These are phyloP conservation scores for Torulaspora quercuum DNA, from an alignment of 805 yeast genomes.

Conservation along the genomic window DNA sequence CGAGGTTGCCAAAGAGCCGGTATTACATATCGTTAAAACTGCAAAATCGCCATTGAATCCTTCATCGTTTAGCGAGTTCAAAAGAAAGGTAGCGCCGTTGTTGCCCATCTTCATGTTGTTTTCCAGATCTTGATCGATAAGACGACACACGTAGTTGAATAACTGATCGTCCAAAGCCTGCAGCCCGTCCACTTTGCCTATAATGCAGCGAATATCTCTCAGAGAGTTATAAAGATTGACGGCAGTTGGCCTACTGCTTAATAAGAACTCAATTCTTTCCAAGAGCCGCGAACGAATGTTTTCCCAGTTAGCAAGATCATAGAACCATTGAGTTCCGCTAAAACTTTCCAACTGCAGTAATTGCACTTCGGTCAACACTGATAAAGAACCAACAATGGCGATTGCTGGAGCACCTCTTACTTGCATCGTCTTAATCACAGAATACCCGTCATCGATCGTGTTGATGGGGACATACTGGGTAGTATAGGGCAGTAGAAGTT, in stretches of 20 bases:
- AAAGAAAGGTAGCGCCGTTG: conserved; percentile 72
- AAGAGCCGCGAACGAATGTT: conserved; percentile 40
- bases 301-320: conserved; percentile 35
- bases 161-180: conserved; percentile 32
- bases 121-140: conserved; percentile 72
- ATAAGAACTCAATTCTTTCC: conserved; percentile 57
- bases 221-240: conserved; percentile 80
- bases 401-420: conserved; percentile 99
- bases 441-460: conserved; percentile 70
- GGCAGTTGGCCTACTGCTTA: conserved; percentile 89
- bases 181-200: conserved; percentile 33
- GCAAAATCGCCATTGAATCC: conserved; percentile 64
- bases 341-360: conserved; percentile 32
- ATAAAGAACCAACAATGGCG: conserved; percentile 87
- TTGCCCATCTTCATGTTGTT: conserved; percentile 77
- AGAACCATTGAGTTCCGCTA: conserved; percentile 27
- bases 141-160: conserved; percentile 45
- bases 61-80: conserved; percentile 43
- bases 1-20: conserved; percentile 95
- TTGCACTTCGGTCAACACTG: conserved; percentile 70
- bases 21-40: conserved; percentile 88
- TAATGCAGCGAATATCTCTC: conserved; percentile 35
- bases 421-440: conserved; percentile 85
- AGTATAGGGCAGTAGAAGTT: conserved; percentile 74
- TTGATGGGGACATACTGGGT: conserved; percentile 62